Conservation (phyloP, 164 flowering plant species). For the Dillenia turbinata region DNA sequence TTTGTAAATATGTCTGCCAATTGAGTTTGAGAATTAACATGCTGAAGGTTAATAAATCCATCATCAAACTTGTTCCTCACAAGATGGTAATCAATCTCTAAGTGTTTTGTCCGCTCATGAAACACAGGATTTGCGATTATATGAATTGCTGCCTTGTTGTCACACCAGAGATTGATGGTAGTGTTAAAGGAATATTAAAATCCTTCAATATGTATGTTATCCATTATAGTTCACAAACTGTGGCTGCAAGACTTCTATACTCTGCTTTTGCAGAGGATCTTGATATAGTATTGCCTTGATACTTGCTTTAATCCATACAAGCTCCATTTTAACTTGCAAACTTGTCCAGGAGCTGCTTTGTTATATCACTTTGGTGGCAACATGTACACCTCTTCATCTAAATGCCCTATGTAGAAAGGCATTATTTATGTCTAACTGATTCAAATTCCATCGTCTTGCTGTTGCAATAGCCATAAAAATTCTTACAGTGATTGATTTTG, state of each 20-base stretch:
- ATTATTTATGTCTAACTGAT: conserved; percentile 5
- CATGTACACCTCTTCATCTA: conserved; percentile 8
- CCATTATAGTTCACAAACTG: background rate
- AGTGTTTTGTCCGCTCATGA: too few species aligned
- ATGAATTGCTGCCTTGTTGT: too few species aligned
- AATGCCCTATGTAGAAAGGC: conserved; percentile 7
- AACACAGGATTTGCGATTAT: too few species aligned
- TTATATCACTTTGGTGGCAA: background rate
- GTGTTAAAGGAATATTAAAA: background rate
- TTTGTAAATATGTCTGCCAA: too few species aligned
- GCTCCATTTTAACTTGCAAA: background rate
- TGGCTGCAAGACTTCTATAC: conserved; percentile 1
- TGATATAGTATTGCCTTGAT: background rate
- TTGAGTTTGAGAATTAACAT: too few species aligned
- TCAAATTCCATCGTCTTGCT: background rate
- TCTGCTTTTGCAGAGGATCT: conserved; percentile 6
- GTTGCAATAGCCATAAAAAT: background rate
- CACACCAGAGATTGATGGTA: too few species aligned
- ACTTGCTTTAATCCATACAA: conserved; percentile 4
- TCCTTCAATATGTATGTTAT: background rate
- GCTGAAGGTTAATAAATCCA: too few species aligned
- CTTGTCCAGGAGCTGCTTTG: background rate
- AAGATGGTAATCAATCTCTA: too few species aligned
- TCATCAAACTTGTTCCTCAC: too few species aligned
- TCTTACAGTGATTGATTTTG: background rate